Base-by-base conservation (phyloP, 2,329 filamentous ascomycete species). In the Penicillium sp. region DNA sequence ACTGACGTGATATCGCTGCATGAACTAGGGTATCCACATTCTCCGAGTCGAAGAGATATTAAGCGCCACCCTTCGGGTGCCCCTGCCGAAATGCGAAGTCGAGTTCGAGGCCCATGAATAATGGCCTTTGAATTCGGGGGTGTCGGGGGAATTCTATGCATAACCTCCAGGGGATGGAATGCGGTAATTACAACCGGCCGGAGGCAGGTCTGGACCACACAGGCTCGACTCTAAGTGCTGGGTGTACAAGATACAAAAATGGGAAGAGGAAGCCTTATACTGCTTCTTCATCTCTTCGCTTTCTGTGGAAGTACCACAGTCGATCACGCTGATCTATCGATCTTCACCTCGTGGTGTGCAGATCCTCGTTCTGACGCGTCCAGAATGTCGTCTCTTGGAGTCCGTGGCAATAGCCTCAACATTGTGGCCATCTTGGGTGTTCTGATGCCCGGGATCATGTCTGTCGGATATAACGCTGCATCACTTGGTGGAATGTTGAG, bases 401-500 rank as follows among this genome's bases (percentile, higher is more conserved):
- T 60, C 47, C 54, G 57, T 13, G 58, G 58, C 55, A 54, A 52
- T 39, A 48, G 54, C 42, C 58, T 61, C 50, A 57, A 55, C 42
- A 31, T 58, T 4, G 47, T 41, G 3, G 50, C 58, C 6, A 58
- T 61, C 10, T 29, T 59, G 13, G 57, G 57, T 4, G 58, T 61
- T 1, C 33, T 60, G 20, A 61, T 61, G 58, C 58, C 58, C 0
- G 57, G 48, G 1, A 57, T 61, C 18, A 41, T 61, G 38, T 42
- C 52, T 12, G 24, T 55, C 35, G 58, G 58, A 15, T 61, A 59
- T 38, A 59, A 59, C n/a, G 46, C 58, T 6, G 50, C 55, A n/a
- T 50, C 49, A 12, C 49, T 61, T 8, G 58, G 58, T 4, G 58
- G 58, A 3, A 52, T 61, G 1, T 49, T 61, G 31, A 52, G 42